Evolutionary conservation across 2,329 filamentous ascomycete genomes (phyloP).

Genomic region (Neonectria magnoliae): DNA sequence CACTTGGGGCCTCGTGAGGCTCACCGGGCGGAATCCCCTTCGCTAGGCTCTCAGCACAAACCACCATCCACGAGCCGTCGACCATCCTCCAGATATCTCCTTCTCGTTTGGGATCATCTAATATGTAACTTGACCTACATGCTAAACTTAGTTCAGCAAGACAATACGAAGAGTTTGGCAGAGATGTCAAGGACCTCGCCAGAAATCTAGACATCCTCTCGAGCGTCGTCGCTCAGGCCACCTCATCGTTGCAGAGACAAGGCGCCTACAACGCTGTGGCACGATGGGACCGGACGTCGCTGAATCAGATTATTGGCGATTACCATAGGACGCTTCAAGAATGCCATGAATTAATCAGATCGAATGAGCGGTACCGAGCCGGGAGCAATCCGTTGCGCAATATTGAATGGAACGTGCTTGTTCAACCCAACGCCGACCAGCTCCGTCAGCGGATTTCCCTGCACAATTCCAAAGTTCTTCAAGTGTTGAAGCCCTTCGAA

Average conservation of each 20-base stretch:
- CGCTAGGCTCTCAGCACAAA: conserved; percentile 6
- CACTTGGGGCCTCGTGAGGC: conserved; percentile 28
- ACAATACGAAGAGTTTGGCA: conserved; percentile 48
- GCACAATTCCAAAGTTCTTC: conserved; percentile 48
- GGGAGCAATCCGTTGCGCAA: conserved; percentile 43
- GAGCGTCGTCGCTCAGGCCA: conserved; percentile 43
- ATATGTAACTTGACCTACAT: not conserved
- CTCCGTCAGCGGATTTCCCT: conserved; percentile 46
- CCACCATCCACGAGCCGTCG: conserved; percentile 2
- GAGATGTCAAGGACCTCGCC: conserved; percentile 45
- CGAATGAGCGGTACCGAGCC: conserved; percentile 44
- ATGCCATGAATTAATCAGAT: conserved; percentile 42
- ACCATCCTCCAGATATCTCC: conserved; percentile 1
- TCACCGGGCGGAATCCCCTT: conserved; percentile 17
- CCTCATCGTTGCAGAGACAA: conserved; percentile 39
- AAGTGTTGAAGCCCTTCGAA: conserved; percentile 49
- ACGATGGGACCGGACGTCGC: conserved; percentile 39
- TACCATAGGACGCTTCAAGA: conserved; percentile 46
- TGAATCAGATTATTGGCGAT: conserved; percentile 46
- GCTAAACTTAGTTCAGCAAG: conserved; percentile 35
- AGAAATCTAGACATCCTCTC: conserved; percentile 46
- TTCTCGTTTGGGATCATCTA: not conserved
- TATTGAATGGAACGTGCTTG: conserved; percentile 50
- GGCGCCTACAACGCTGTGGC: conserved; percentile 30
- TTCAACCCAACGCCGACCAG: conserved; percentile 46